These are phyloP conservation scores for Colletotrichum sansevieriae DNA, from an alignment of 2,329 filamentous ascomycete species.

Conservation along the genomic window DNA sequence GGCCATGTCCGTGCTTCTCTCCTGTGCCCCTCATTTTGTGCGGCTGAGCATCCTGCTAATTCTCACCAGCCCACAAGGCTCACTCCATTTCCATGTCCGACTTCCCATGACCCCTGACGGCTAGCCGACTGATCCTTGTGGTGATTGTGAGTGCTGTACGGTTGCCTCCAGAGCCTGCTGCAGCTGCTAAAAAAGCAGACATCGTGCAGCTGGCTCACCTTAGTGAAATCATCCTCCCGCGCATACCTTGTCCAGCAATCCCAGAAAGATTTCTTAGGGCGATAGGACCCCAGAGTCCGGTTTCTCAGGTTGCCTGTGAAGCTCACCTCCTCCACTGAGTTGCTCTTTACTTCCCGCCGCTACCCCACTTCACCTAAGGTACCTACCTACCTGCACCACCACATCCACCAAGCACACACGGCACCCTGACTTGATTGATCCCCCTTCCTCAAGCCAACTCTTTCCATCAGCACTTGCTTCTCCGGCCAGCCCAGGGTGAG, in stretches of 20 bases:
- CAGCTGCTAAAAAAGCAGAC: slow-evolving; percentile 8
- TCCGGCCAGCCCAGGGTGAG: slow-evolving; percentile 35
- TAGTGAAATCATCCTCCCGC: not conserved
- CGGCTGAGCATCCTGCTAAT: slow-evolving; percentile 41
- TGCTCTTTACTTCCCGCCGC: slow-evolving; percentile 12
- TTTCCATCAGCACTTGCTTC: slow-evolving; percentile 40
- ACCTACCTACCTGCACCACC: slow-evolving; percentile 19
- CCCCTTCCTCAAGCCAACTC: slow-evolving; percentile 35
- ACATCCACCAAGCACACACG: not conserved
- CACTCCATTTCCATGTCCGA: slow-evolving; percentile 18
- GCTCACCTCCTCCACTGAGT: slow-evolving; percentile 28
- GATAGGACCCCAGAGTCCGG: slow-evolving; percentile 8
- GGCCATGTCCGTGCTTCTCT: slow-evolving; percentile 39
- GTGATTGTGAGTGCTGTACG: slow-evolving; percentile 5
- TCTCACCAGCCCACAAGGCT: slow-evolving; percentile 39
- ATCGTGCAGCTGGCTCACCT: not conserved
- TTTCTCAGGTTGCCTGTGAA: slow-evolving; percentile 30
- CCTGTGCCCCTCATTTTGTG: slow-evolving; percentile 40
- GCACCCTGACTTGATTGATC: slow-evolving; percentile 21
- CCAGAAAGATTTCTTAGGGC: not conserved
- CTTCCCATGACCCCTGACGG: slow-evolving; percentile 23
- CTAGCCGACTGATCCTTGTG: slow-evolving; percentile 12
- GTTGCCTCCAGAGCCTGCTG: slow-evolving; percentile 17
- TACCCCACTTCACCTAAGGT: slow-evolving; percentile 35
- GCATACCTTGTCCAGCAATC: not conserved